Percentiles rank a stretch among this genome's conserved stretches.
phyloP scores from a whole-genome alignment of 2,329 filamentous ascomycete species.

The Colletotrichum higginsianum region DNA sequence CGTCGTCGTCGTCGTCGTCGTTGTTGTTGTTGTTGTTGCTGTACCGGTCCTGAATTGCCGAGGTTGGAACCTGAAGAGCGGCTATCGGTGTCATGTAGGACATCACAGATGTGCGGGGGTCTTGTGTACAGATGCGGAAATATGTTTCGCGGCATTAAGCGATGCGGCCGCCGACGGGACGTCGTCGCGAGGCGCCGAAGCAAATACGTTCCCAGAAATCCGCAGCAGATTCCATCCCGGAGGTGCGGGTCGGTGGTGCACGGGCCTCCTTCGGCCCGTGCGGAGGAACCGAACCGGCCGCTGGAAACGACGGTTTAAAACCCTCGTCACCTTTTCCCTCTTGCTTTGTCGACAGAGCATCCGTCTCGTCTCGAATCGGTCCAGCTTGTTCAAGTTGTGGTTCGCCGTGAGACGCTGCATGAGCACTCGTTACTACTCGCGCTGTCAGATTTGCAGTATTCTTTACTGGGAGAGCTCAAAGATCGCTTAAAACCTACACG shows the following conservation, averaged over 20 bases:
- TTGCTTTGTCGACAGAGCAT: not conserved
- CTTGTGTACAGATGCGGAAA: not conserved
- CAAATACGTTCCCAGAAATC: slow-evolving; percentile 43
- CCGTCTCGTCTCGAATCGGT: not conserved
- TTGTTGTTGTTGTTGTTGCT: too few species aligned
- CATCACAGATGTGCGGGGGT: not conserved
- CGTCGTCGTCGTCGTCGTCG: too few species aligned
- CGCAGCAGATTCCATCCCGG: slow-evolving; percentile 43
- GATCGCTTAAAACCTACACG: not conserved
- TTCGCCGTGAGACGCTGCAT: not conserved
- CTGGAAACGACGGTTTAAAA: slow-evolving; percentile 35
- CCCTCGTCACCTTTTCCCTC: slow-evolving; percentile 21
- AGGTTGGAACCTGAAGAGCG: not conserved
- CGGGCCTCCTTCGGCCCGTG: slow-evolving; percentile 39
- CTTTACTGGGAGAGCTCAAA: not conserved
- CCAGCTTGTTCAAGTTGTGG: not conserved
- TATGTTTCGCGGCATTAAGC: not conserved
- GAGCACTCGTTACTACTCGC: not conserved
- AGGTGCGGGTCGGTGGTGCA: slow-evolving; percentile 38
- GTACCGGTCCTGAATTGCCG: not conserved
- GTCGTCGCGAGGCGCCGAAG: slow-evolving; percentile 28
- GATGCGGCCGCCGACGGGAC: slow-evolving; percentile 16
- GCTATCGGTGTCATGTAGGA: not conserved
- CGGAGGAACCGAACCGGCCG: slow-evolving; percentile 33
- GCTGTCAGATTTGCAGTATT: not conserved